These are phyloP conservation scores for Stromatinia cepivora DNA, from an alignment of 2,329 filamentous ascomycete species.

Conservation along the genomic window DNA sequence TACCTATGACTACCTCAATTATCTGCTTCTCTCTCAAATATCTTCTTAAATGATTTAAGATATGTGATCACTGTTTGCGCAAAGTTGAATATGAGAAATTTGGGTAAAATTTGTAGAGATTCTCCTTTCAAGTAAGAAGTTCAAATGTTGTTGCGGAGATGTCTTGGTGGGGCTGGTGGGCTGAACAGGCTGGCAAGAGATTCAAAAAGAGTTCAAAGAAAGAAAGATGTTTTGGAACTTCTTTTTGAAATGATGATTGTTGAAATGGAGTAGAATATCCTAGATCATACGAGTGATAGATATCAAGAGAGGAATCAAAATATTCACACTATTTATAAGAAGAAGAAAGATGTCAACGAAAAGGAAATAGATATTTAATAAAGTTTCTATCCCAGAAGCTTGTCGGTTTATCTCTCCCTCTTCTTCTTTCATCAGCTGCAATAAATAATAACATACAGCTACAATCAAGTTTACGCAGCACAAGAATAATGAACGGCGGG, in stretches of 20 bases:
- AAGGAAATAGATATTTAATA: not conserved
- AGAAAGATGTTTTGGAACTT: conserved; percentile 6
- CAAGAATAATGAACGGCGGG: conserved; percentile 6
- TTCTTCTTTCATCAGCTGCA: conserved; percentile 16
- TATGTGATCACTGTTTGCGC: not conserved
- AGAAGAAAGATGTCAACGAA: not conserved
- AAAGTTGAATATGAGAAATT: not conserved
- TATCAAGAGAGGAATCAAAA: not conserved
- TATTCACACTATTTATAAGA: not conserved
- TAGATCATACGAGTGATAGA: not conserved
- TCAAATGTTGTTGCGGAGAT: conserved; percentile 21
- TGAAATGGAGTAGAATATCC: not conserved
- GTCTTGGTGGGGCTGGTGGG: conserved; percentile 24
- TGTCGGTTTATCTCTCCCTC: not conserved
- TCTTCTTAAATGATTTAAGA: not conserved
- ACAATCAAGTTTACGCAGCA: not conserved
- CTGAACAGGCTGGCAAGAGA: conserved; percentile 24
- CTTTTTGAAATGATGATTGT: not conserved
- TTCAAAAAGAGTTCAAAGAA: conserved; percentile 18
- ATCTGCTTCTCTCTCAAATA: conserved; percentile 8
- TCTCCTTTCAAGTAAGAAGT: conserved; percentile 18
- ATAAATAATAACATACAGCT: not conserved
- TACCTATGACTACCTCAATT: conserved; percentile 23
- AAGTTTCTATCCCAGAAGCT: not conserved
- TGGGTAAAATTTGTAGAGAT: not conserved